Base-by-base conservation (phyloP, 371 early-diverging fungal species). In the Enterocytospora artemiae region DNA sequence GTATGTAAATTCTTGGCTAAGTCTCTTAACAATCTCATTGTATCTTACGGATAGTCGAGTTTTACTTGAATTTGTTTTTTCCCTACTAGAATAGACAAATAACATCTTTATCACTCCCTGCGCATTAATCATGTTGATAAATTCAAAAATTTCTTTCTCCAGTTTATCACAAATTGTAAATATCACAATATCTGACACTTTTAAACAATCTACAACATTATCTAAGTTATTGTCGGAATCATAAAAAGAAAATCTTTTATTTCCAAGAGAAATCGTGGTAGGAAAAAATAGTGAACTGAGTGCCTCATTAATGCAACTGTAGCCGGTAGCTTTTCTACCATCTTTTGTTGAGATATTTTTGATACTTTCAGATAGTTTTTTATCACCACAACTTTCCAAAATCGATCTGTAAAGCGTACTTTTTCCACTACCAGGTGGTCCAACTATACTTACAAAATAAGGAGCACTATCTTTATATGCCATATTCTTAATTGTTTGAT, bases 131-230 rank as follows among this genome's bases (percentile, higher is more conserved):
- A 96, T 84, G 74, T 91, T 93, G 30, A 96, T 80, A 76, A 91
- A 93, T 82, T 98, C 98, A 71, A 96, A 93, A 0, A 93, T 93
- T 83, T 94, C 95, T 92, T 93, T 94, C 78, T 95, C 95, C 77
- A 96, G 88, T 74, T 87, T 92, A 25, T 59, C 93, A 74, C 96
- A 92, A 63, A 97, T 87, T 71, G 87, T 79, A 57, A 98, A 79
- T 36, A 98, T 82, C 1, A 95, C 89, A 58, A 96, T 74, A 79
- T 98, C 98, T 0, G 92, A 90, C 24, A 94, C 83, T 78, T 98
- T 98, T 50, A 89, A 90, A 24, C 90, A 80, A 78, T 96, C 96
- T 55, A 95, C 89, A 88, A 94, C 89, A 3, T 87, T 83, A 77
- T 92, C 89, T 70, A 96, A 82, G 70, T 95, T 94, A 22, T 30